Percentiles rank a stretch among this genome's conserved stretches.
Evolutionary conservation across 2,329 filamentous ascomycete species (phyloP).

Genomic region (Didymosphaeria variabile): DNA sequence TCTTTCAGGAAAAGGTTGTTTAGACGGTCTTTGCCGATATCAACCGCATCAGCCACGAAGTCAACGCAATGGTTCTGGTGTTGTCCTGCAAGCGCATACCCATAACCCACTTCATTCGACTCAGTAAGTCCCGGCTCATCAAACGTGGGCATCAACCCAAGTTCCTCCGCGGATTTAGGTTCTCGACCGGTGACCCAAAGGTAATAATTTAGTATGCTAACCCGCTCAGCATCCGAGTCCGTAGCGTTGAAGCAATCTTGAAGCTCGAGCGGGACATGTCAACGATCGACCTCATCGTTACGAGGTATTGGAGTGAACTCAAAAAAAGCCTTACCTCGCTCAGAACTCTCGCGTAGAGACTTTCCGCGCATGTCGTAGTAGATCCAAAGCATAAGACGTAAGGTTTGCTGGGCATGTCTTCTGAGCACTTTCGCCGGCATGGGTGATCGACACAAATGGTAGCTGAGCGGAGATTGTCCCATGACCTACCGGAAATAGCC

Average conservation of each 20-base stretch:
- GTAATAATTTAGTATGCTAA: constrained; percentile 11
- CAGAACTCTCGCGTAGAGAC: constrained; percentile 5
- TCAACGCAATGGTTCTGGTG: constrained; percentile 1
- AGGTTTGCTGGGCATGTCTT: too few species aligned
- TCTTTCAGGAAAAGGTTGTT: constrained; percentile 10
- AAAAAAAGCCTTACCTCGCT: constrained; percentile 10
- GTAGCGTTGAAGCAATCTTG: neutral
- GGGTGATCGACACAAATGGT: too few species aligned
- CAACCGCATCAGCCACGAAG: constrained; percentile 10
- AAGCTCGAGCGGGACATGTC: constrained; percentile 7
- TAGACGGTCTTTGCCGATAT: neutral
- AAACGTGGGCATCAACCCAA: constrained; percentile 1
- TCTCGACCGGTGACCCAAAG: constrained; percentile 5
- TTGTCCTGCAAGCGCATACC: constrained; percentile 9
- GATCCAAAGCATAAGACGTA: neutral
- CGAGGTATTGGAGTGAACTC: constrained; percentile 9
- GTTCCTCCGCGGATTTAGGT: neutral
- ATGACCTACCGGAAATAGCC: too few species aligned
- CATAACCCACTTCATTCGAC: constrained; percentile 8
- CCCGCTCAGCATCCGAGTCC: constrained; percentile 3
- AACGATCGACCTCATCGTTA: constrained; percentile 3
- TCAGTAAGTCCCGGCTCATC: constrained; percentile 10
- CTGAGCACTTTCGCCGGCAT: too few species aligned
- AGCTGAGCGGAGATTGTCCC: too few species aligned
- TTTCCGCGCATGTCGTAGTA: constrained; percentile 6